Evolutionary conservation across 2,329 filamentous ascomycete species (phyloP), one percentile per base, ranked within the genome.

Genomic region (Aureobasidium vineae): DNA sequence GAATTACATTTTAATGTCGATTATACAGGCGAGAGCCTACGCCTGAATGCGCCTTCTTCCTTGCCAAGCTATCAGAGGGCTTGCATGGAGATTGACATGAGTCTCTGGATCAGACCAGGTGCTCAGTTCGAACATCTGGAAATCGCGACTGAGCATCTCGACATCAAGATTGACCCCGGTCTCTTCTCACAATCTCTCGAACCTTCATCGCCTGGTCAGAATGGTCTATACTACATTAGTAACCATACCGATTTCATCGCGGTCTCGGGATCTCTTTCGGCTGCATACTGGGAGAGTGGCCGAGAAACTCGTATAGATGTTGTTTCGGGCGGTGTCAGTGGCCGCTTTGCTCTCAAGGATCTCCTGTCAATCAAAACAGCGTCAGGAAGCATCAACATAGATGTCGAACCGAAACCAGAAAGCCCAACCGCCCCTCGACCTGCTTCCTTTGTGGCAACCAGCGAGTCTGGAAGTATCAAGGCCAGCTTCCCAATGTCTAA

Each of bases 301-400:
- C 75, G 77, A 15, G 72, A 77, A 61, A 80, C 76, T n/a, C 70
- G 72, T 21, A 75, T 82, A 13, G 72, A 77, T 28, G 75, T 77
- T 6, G 74, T 74, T 5, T 77, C 78, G 0, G 79, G 79, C 8
- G 76, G 76, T 21, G 77, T 81, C 52, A 77, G 71, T 53, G 80
- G 80, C 1, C 73, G 70, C 13, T 81, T 78, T 69, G 72, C 77
- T 5, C 73, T 81, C 2, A 71, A 71, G 16, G 78, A 81, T 63
- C 70, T 79, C 8, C 71, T 82, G 10, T 75, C 72, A 21, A 72
- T 82, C 40, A 74, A 71, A 2, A 80, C 78, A 1, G 74, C 72
- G 28, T 77, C 76, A n/a, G 80, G 80, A 21, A 75, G 73, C 3
- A 76, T 82, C 15, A 73, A 76, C 61, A 72, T 80, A 50, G 71